These are phyloP conservation scores for Schizochytrium sp. DNA, from an alignment of 108 stramenopile species.

Conservation along the genomic window DNA sequence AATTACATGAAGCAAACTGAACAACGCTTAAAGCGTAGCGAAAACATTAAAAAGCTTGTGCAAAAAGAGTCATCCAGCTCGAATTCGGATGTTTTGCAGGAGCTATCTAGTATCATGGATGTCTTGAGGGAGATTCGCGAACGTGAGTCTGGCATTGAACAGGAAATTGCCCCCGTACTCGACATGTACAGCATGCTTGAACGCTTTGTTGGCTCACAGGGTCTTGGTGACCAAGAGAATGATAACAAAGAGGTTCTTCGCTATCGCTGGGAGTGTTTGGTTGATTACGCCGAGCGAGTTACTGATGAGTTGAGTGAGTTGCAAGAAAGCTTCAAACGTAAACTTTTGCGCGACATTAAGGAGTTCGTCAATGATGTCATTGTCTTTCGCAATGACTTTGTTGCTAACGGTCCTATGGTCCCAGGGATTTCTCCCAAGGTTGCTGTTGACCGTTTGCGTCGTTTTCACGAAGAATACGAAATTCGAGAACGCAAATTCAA, in stretches of 20 bases:
- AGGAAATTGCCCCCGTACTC: slow-evolving; percentile 85
- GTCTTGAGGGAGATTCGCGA: slow-evolving; percentile 73
- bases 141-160: slow-evolving; percentile 75
- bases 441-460: slow-evolving; percentile 86
- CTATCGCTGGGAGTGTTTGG: slow-evolving; percentile 86
- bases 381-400: slow-evolving; percentile 82
- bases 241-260: slow-evolving; percentile 89
- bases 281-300: slow-evolving; percentile 79
- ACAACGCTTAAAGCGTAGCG: slow-evolving; percentile 66
- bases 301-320: slow-evolving; percentile 84
- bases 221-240: slow-evolving; percentile 91
- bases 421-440: slow-evolving; percentile 86
- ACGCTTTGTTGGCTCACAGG: slow-evolving; percentile 82
- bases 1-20: slow-evolving; percentile 58
- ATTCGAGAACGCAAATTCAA: slow-evolving; percentile 87
- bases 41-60: slow-evolving; percentile 80
- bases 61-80: slow-evolving; percentile 63
- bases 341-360: slow-evolving; percentile 82
- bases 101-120: slow-evolving; percentile 75
- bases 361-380: slow-evolving; percentile 81
- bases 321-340: slow-evolving; percentile 82
- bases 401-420: slow-evolving; percentile 83
- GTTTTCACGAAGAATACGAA: slow-evolving; percentile 86
- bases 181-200: slow-evolving; percentile 93
- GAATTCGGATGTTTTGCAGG: slow-evolving; percentile 69